phyloP scores from a whole-genome alignment of 2,329 filamentous ascomycete species.

The Madurella fahalii region DNA sequence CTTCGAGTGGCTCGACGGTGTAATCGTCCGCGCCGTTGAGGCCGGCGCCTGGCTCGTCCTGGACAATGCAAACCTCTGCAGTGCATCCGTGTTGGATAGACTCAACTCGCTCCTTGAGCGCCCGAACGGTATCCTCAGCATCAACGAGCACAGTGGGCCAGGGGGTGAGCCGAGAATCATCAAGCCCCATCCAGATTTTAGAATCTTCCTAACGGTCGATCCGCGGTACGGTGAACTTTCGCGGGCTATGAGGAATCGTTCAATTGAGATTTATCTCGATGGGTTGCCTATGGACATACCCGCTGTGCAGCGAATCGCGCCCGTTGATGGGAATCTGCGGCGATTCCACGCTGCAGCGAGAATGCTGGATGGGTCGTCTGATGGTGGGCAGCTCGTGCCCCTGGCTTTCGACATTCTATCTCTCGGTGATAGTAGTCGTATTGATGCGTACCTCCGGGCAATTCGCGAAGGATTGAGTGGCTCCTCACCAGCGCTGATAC shows the following conservation, averaged over 20 bases:
- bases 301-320: slow-evolving; percentile 39
- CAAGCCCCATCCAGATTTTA: slow-evolving; percentile 77
- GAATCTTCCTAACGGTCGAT: slow-evolving; percentile 92
- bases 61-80: slow-evolving; percentile 97
- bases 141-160: slow-evolving; percentile 86
- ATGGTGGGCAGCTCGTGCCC: slow-evolving; percentile 33
- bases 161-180: slow-evolving; percentile 79
- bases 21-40: slow-evolving; percentile 82
- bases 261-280: slow-evolving; percentile 80
- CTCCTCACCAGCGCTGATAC: slow-evolving; percentile 12
- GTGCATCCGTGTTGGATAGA: slow-evolving; percentile 86
- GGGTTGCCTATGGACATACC: slow-evolving; percentile 33
- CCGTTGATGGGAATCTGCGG: slow-evolving; percentile 48
- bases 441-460: slow-evolving; percentile 29
- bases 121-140: slow-evolving; percentile 77
- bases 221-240: slow-evolving; percentile 89
- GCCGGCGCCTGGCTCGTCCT: slow-evolving; percentile 88
- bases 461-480: slow-evolving; percentile 11
- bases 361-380: slow-evolving; percentile 26
- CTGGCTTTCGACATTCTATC: slow-evolving; percentile 47
- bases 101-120: slow-evolving; percentile 86
- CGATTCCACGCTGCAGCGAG: slow-evolving; percentile 41
- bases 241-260: slow-evolving; percentile 92
- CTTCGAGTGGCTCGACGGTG: slow-evolving; percentile 95
- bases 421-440: slow-evolving; percentile 40